These are phyloP conservation scores for Dryas octopetala DNA, from an alignment of 306 rosid genomes.

Conservation along the genomic window DNA sequence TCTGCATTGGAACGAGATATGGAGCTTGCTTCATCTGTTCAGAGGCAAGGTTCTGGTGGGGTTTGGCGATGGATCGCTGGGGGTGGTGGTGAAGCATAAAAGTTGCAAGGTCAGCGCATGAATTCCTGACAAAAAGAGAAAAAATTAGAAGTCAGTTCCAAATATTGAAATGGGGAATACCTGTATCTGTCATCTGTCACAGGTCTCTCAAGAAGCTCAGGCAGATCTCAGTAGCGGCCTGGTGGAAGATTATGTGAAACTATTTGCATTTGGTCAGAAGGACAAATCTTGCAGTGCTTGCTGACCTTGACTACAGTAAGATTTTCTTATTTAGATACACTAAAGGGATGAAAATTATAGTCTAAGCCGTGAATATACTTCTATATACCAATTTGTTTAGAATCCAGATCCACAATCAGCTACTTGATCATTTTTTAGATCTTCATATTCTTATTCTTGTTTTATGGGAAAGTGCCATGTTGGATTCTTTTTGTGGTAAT, in stretches of 20 bases:
- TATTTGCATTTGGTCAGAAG: neutral
- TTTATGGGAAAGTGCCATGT: neutral
- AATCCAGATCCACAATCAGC: neutral
- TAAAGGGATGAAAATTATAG: neutral
- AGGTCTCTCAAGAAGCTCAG: slow-evolving; percentile 18
- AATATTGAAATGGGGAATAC: slow-evolving; percentile 14
- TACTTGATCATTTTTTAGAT: neutral
- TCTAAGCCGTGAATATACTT: neutral
- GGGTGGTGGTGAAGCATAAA: slow-evolving; percentile 37
- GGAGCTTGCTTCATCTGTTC: slow-evolving; percentile 62
- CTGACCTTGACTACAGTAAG: neutral
- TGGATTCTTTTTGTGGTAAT: neutral
- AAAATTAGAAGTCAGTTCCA: slow-evolving; percentile 1
- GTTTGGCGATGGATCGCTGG: slow-evolving; percentile 82
- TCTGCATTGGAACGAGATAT: slow-evolving; percentile 66
- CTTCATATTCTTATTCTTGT: neutral
- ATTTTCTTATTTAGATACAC: neutral
- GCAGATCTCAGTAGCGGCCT: slow-evolving; percentile 25
- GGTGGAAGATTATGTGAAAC: slow-evolving; percentile 20
- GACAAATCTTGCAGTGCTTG: slow-evolving; percentile 1
- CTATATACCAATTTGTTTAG: neutral
- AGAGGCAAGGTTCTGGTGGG: slow-evolving; percentile 84
- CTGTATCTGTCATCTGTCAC: slow-evolving; percentile 2
- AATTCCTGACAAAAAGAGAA: neutral
- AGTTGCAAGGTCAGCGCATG: neutral